Evolutionary conservation across 192 early-diverging fungal species (phyloP).

Genomic region (Gamsiella multidivaricata): DNA sequence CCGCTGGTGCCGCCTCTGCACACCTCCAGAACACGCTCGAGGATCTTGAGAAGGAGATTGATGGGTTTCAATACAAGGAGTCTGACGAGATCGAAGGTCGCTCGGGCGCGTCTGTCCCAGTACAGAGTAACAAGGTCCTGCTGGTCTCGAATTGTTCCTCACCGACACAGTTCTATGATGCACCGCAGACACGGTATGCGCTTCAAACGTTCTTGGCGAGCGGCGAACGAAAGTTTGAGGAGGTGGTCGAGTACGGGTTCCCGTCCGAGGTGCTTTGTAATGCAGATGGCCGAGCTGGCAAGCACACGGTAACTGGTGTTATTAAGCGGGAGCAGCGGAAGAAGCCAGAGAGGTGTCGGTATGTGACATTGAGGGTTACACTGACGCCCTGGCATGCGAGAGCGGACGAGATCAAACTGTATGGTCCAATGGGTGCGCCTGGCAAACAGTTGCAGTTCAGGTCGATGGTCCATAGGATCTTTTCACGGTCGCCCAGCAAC

Average conservation of each 20-base stretch:
- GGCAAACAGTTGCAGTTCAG: slow-evolving; percentile 6
- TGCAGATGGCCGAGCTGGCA: neutral
- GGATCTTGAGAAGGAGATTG: slow-evolving; percentile 17
- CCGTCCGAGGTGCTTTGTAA: slow-evolving; percentile 14
- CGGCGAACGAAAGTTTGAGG: slow-evolving; percentile 27
- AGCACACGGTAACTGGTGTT: neutral
- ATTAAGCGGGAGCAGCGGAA: too few species aligned
- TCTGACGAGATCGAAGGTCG: neutral
- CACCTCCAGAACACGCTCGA: neutral
- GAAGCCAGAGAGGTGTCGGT: slow-evolving; percentile 6
- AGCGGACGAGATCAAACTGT: slow-evolving; percentile 54
- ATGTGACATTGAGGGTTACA: slow-evolving; percentile 48
- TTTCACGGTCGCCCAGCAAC: slow-evolving; percentile 15
- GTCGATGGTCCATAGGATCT: slow-evolving; percentile 25
- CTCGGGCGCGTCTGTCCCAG: neutral
- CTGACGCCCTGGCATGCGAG: slow-evolving; percentile 55
- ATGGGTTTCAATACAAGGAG: too few species aligned
- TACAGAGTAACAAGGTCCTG: neutral
- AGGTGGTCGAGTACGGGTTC: slow-evolving; percentile 55
- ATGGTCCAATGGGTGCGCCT: slow-evolving; percentile 5
- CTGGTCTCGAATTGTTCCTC: slow-evolving; percentile 21
- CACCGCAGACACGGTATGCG: slow-evolving; percentile 18
- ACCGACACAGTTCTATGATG: slow-evolving; percentile 45
- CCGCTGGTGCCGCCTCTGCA: neutral
- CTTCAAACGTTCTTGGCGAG: slow-evolving; percentile 12